Percentiles rank a stretch among this genome's conserved stretches.
phyloP scores from a whole-genome alignment of 495 filamentous ascomycete species.

The Neurospora sp. region DNA sequence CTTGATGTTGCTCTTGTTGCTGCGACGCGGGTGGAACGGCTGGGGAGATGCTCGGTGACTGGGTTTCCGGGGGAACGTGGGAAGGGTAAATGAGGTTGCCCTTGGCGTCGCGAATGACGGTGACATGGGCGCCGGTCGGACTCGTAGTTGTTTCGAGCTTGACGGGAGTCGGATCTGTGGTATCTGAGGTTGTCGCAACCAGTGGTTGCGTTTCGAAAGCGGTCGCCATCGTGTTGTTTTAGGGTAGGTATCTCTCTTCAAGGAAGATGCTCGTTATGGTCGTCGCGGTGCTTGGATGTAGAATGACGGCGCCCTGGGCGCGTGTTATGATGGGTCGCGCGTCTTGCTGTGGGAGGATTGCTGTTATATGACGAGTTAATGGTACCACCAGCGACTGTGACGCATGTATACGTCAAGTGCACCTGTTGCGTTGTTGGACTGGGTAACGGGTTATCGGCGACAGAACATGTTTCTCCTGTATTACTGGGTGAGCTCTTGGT shows the following conservation, averaged over 20 bases:
- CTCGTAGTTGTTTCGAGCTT: conserved; percentile 10
- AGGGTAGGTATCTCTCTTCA: background rate
- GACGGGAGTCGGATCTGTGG: conserved; percentile 1
- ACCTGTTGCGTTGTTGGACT: background rate
- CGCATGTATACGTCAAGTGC: background rate
- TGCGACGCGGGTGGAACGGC: conserved; percentile 3
- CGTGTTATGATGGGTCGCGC: background rate
- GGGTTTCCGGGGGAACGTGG: conserved; percentile 26
- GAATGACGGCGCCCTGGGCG: no score
- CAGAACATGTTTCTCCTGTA: background rate
- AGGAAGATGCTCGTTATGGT: background rate
- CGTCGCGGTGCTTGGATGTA: background rate
- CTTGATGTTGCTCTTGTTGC: conserved; percentile 1
- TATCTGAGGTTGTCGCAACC: background rate
- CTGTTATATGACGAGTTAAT: background rate
- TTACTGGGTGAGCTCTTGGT: background rate
- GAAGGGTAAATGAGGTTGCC: conserved; percentile 27
- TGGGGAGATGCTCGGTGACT: conserved; percentile 14
- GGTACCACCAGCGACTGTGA: background rate
- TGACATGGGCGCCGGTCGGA: conserved; percentile 12
- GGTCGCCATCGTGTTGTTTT: background rate
- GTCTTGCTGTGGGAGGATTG: background rate
- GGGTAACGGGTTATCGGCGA: background rate
- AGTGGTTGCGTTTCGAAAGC: background rate
- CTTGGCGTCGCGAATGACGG: conserved; percentile 20